Evolutionary conservation across 257 asterid species (phyloP).

Genomic region (Anisodus tanguticus): DNA sequence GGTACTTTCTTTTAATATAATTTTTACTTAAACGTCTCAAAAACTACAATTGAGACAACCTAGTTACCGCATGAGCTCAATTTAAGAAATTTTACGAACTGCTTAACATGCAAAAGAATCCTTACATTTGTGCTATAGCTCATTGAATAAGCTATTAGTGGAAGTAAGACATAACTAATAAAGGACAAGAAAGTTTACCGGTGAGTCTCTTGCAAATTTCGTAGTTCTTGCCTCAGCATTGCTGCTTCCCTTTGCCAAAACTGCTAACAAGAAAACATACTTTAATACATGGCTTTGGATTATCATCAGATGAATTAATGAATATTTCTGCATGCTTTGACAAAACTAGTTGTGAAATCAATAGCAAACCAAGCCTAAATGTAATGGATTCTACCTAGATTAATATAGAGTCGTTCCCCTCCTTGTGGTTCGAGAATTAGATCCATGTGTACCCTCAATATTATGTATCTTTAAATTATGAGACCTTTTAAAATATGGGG

Average conservation of each 20-base stretch:
- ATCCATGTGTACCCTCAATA: not conserved
- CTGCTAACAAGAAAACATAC: constrained; percentile 42
- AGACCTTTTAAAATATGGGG: not conserved
- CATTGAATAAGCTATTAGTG: not conserved
- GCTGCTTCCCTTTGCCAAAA: constrained; percentile 77
- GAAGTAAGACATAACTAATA: not conserved
- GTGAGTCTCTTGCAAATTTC: constrained; percentile 66
- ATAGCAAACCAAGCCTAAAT: not conserved
- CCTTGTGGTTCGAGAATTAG: not conserved
- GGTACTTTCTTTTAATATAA: not conserved
- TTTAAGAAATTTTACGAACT: not conserved
- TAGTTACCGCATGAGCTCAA: not conserved
- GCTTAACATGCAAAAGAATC: not conserved
- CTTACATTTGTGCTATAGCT: not conserved
- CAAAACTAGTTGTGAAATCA: constrained; percentile 4
- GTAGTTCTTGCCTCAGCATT: constrained; percentile 63
- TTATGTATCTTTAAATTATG: not conserved
- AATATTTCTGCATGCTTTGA: constrained; percentile 11
- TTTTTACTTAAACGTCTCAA: not conserved
- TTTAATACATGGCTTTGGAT: constrained; percentile 20
- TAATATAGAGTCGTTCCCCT: not conserved
- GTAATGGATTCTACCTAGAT: not conserved
- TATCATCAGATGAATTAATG: not conserved
- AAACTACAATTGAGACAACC: not conserved
- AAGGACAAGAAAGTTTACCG: constrained; percentile 45